Conservation (phyloP, 2,329 filamentous ascomycete genomes). For the Fusarium sp. region DNA sequence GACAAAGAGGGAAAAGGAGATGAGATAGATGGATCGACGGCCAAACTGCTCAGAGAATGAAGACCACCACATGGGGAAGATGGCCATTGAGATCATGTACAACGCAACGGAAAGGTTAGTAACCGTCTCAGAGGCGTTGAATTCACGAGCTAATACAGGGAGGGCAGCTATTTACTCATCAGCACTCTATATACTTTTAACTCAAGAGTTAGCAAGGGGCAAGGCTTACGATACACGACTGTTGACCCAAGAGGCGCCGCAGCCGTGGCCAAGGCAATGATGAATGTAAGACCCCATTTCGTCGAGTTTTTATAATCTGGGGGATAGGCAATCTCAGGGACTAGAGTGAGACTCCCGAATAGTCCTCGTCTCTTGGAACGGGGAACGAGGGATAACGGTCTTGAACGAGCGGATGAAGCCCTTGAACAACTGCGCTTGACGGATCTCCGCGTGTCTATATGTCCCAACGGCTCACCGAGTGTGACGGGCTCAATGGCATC, state of each 20-base stretch:
- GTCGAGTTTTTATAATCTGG: conserved; percentile 77
- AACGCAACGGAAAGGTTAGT: conserved; percentile 82
- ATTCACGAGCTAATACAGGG: conserved; percentile 69
- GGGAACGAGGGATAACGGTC: conserved; percentile 56
- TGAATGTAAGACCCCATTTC: conserved; percentile 87
- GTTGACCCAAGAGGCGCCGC: conserved; percentile 86
- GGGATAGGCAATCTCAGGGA: conserved; percentile 84
- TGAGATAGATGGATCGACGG: conserved; percentile 81
- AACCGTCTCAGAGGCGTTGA: conserved; percentile 72
- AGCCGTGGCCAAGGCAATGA: conserved; percentile 81
- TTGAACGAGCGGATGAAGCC: conserved; percentile 55
- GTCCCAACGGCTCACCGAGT: conserved; percentile 39
- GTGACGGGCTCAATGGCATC: conserved; percentile 37
- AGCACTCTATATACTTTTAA: background rate
- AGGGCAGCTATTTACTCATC: conserved; percentile 69
- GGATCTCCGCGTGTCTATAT: conserved; percentile 39
- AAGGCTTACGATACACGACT: conserved; percentile 80
- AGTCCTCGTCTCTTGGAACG: conserved; percentile 73
- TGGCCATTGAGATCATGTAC: conserved; percentile 86
- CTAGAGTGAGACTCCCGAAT: conserved; percentile 75
- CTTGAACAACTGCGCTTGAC: conserved; percentile 46
- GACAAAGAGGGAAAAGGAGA: conserved; percentile 79
- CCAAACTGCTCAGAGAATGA: conserved; percentile 81
- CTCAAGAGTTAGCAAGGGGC: background rate
- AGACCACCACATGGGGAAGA: conserved; percentile 90